Conservation (phyloP, 352 stramenopile species). For the Nothophytophthora sp. region DNA sequence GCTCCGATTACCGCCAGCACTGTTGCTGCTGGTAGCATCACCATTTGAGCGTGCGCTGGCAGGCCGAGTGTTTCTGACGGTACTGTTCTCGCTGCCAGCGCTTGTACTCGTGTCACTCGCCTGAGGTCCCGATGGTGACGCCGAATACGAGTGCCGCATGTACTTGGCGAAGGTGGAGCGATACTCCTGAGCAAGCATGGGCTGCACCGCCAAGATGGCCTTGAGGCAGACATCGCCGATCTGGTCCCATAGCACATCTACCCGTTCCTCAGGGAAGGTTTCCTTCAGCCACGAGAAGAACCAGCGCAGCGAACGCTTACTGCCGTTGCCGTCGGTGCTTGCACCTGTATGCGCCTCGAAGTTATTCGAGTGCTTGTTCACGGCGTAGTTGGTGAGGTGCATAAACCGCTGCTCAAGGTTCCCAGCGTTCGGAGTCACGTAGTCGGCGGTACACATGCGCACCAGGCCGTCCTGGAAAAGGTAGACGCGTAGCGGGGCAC, state of each 20-base stretch:
- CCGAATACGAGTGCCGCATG: constrained; percentile 52
- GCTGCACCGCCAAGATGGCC: constrained; percentile 92
- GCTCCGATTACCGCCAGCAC: constrained; percentile 1
- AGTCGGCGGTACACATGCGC: constrained; percentile 89
- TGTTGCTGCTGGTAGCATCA: constrained; percentile 1
- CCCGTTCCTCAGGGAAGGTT: constrained; percentile 52
- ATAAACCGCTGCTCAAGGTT: constrained; percentile 91
- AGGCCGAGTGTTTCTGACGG: constrained; percentile 13
- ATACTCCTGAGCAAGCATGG: constrained; percentile 93
- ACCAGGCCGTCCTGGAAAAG: constrained; percentile 92
- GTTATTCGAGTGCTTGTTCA: constrained; percentile 91
- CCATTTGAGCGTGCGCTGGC: constrained; percentile 13
- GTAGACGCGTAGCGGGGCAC: constrained; percentile 87
- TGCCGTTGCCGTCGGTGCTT: constrained; percentile 62
- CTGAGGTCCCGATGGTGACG: constrained; percentile 22
- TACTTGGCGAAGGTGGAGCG: constrained; percentile 86
- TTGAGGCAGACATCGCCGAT: constrained; percentile 96
- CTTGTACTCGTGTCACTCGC: constrained; percentile 4
- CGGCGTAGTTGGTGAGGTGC: constrained; percentile 93
- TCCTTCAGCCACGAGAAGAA: constrained; percentile 91
- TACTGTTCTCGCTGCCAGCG: not conserved
- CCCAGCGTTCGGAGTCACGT: constrained; percentile 77
- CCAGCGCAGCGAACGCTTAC: constrained; percentile 91
- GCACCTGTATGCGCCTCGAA: constrained; percentile 83
- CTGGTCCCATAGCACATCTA: constrained; percentile 87